A percentile compares a stretch with the other conserved stretches of the same genome.
These are phyloP conservation scores for Rubia peregrina DNA, from an alignment of 305 asterid species.

Conservation along the genomic window DNA sequence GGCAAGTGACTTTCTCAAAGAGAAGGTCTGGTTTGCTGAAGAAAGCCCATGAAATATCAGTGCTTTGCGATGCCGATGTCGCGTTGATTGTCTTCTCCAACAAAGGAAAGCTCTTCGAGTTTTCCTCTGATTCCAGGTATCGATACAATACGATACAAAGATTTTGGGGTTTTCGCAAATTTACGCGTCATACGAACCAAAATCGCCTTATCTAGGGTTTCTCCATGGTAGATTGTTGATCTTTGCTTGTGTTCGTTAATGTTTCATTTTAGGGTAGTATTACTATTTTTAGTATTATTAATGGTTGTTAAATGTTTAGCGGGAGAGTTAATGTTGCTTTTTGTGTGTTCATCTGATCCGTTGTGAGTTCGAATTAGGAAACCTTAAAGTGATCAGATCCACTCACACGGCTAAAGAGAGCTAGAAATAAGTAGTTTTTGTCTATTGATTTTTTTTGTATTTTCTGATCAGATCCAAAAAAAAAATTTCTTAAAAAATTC, in stretches of 20 bases:
- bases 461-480: background rate
- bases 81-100: slow-evolving; percentile 65
- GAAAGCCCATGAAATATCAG: slow-evolving; percentile 83
- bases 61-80: slow-evolving; percentile 71
- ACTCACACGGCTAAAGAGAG: background rate
- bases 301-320: background rate
- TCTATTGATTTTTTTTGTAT: background rate
- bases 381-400: background rate
- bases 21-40: slow-evolving; percentile 64
- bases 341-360: background rate
- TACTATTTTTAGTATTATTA: background rate
- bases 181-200: too few relatives aligned
- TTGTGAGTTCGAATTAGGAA: background rate
- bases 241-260: background rate
- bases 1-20: slow-evolving; percentile 80
- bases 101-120: slow-evolving; percentile 75
- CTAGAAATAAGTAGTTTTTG: background rate
- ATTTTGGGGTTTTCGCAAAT: too few relatives aligned
- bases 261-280: background rate
- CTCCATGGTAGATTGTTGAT: background rate
- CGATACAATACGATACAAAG: background rate
- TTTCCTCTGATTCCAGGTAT: slow-evolving; percentile 64
- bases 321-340: background rate
- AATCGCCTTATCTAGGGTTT: background rate
- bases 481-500: background rate